Evolutionary conservation across 352 stramenopile species (phyloP).

Genomic region (Thraustotheca clavata): DNA sequence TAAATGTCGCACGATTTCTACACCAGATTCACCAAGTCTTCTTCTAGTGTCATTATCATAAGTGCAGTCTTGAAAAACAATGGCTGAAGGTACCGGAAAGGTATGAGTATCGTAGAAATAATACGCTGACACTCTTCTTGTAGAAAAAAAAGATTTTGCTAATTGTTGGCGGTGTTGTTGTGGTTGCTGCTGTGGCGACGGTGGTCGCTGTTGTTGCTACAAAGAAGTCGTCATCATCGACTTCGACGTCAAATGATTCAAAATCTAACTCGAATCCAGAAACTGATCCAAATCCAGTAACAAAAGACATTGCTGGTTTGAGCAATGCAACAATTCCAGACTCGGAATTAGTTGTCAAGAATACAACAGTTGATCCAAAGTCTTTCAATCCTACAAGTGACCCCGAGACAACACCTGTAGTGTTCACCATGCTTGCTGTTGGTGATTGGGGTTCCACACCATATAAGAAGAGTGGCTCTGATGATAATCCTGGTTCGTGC

Average conservation of each 20-base stretch:
- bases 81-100: too few species aligned
- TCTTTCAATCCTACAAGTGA: background rate
- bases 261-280: too few species aligned
- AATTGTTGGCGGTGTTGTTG: slow-evolving; percentile 2
- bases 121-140: too few species aligned
- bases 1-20: too few species aligned
- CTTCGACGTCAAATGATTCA: too few species aligned
- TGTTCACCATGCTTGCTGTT: slow-evolving; percentile 19
- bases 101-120: too few species aligned
- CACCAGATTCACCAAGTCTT: too few species aligned
- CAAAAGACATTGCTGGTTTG: too few species aligned
- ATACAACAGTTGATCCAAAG: background rate
- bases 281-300: too few species aligned
- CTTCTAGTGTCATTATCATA: too few species aligned
- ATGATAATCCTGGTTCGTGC: background rate
- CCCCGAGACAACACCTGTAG: slow-evolving; percentile 23
- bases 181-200: background rate
- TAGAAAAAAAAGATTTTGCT: slow-evolving; percentile 15
- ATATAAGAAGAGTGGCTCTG: slow-evolving; percentile 11
- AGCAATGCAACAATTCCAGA: background rate
- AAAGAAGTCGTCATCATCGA: background rate
- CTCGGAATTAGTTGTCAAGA: background rate
- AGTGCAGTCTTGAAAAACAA: too few species aligned
- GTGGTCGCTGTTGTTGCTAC: slow-evolving; percentile 14
- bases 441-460: slow-evolving; percentile 19